These are phyloP conservation scores for Yamadazyma oceani DNA, from an alignment of 1,139 yeast genomes.

Conservation along the genomic window DNA sequence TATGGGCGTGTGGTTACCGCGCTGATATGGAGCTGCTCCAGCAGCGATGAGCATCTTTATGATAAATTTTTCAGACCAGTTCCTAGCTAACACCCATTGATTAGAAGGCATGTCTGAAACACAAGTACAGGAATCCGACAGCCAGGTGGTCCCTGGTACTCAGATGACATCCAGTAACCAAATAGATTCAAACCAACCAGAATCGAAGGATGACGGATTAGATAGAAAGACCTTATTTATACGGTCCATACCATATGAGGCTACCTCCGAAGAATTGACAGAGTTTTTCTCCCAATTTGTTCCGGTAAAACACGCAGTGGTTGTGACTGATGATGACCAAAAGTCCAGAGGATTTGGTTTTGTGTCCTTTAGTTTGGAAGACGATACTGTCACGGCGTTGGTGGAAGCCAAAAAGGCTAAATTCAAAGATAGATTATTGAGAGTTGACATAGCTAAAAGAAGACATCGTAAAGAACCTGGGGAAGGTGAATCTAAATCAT, in stretches of 20 bases:
- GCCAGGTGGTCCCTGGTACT: no score
- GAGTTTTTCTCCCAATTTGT: constrained; percentile 87
- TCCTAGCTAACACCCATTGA: no score
- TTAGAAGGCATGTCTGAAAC: no score
- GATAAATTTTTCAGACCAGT: no score
- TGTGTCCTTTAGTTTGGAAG: constrained; percentile 83
- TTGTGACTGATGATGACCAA: constrained; percentile 76
- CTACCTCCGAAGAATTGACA: constrained; percentile 76
- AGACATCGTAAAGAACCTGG: constrained; percentile 69
- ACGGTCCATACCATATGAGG: constrained; percentile 76
- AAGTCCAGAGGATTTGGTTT: constrained; percentile 93
- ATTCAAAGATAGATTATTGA: constrained; percentile 63
- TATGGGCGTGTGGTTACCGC: constrained; percentile 3
- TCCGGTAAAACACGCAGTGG: constrained; percentile 93
- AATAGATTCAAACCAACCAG: no score
- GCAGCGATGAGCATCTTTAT: neutral
- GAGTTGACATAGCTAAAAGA: constrained; percentile 88
- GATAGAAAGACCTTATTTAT: constrained; percentile 77
- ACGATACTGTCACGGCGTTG: constrained; percentile 79
- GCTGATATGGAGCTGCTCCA: neutral
- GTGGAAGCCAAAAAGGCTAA: constrained; percentile 64
- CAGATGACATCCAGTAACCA: no score
- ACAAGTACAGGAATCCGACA: no score
- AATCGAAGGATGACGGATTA: constrained; percentile 33
- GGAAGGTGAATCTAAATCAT: constrained; percentile 10